Base-by-base conservation (phyloP, 495 filamentous ascomycete genomes). In the Xylaria venustula region DNA sequence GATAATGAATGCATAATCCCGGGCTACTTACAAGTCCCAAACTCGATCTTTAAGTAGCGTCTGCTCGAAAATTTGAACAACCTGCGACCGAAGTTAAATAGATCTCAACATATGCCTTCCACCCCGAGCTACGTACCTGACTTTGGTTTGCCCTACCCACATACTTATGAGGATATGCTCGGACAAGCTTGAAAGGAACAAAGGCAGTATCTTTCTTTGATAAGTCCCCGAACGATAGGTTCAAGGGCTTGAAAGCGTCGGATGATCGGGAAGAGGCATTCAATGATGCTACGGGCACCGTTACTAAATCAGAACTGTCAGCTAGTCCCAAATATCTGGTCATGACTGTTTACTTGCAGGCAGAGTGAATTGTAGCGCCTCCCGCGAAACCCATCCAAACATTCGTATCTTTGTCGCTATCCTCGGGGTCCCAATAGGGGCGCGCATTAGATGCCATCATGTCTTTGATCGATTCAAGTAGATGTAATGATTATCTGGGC, bases 21-120 rank as follows among this genome's bases (percentile, higher is more conserved):
- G 54, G 6, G n/a, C n/a, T 44, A 84, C 87, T 83, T 77, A 95
- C 90, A 94, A 62, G 59, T 91, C 87, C 91, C 90, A 96, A 37
- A 72, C 59, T 2, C 83, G 78, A 0, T 64, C 46, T 2, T 80
- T 64, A 63, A 86, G 85, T 62, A 89, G 80, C 28, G 85, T 82
- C 9, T 78, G 73, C 0, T 64, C 71, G 44, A 88, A 86, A 62
- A 87, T 87, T 63, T 84, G 86, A 2, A 51, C 63, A 20, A 74
- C 73, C 57, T 87, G n/a, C 22, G 17, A 4, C 23, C 17, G 23
- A 34, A 23, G 46, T 59, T 11, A 59, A 41, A 11, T 12, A 8
- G 42, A 17, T 14, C 60, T 30, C 14, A 45, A 57, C 5, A 51
- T 19, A 28, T 22, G n/a, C 22, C 47, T 12, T 32, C 41, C 12